Evolutionary conservation across 176 grass and related monocot species (phyloP).

Genomic region (Poa annua): DNA sequence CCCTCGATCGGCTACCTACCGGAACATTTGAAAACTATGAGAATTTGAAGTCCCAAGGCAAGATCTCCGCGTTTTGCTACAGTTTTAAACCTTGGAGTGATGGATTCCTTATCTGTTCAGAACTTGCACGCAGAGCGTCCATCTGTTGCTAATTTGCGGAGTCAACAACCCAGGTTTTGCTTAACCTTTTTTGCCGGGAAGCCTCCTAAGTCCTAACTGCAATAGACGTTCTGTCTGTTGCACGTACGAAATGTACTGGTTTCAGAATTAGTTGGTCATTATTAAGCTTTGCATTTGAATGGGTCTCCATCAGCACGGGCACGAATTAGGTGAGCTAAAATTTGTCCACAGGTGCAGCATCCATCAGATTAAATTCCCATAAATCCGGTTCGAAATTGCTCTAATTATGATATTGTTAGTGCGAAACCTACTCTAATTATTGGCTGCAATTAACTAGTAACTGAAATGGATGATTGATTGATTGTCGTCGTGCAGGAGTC

Average conservation of each 20-base stretch:
- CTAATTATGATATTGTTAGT: background rate
- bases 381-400: background rate
- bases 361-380: background rate
- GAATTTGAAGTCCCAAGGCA: conserved; percentile 1
- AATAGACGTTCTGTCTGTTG: background rate
- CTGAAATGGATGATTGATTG: background rate
- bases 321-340: conserved; percentile 10
- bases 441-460: background rate
- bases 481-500: conserved; percentile 47
- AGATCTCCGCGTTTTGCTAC: conserved; percentile 14
- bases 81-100: background rate
- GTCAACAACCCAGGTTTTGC: background rate
- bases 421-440: background rate
- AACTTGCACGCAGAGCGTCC: background rate
- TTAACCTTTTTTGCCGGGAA: background rate
- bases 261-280: background rate
- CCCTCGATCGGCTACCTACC: background rate
- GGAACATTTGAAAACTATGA: background rate
- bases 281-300: background rate
- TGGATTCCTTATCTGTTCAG: background rate
- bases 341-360: background rate
- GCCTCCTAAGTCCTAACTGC: background rate
- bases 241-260: background rate
- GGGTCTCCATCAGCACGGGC: conserved; percentile 13
- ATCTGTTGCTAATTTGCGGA: background rate